These are phyloP conservation scores for Phoma sp. DNA, from an alignment of 2,329 filamentous ascomycete species.

Conservation along the genomic window DNA sequence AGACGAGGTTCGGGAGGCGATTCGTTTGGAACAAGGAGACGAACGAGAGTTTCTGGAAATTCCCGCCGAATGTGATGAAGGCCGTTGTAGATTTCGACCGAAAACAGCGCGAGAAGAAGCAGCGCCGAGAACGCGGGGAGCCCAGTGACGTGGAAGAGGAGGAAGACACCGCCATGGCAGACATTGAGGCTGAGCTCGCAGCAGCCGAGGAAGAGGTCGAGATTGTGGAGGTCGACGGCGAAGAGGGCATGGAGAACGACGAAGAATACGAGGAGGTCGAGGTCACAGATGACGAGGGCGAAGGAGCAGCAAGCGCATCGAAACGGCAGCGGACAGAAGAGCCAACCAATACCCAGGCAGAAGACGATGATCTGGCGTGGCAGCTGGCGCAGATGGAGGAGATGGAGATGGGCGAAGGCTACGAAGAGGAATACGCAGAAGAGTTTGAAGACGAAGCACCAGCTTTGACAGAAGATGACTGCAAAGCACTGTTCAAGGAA, in stretches of 20 bases:
- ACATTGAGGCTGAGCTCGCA: constrained; percentile 41
- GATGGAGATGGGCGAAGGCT: constrained; percentile 77
- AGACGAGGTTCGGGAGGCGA: constrained; percentile 84
- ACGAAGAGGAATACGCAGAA: constrained; percentile 66
- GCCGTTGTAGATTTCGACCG: constrained; percentile 71
- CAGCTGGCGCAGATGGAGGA: constrained; percentile 90
- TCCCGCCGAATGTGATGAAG: constrained; percentile 84
- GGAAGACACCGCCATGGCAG: constrained; percentile 41
- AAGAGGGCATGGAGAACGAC: constrained; percentile 59
- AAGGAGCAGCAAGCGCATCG: constrained; percentile 54
- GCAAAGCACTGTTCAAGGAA: constrained; percentile 79
- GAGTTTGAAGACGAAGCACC: constrained; percentile 72
- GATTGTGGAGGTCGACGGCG: constrained; percentile 45
- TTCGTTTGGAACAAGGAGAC: constrained; percentile 91
- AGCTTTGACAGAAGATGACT: constrained; percentile 75
- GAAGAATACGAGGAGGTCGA: constrained; percentile 81
- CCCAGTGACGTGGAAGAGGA: constrained; percentile 43
- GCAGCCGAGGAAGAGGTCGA: constrained; percentile 40
- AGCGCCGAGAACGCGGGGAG: constrained; percentile 56
- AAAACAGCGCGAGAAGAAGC: constrained; percentile 74
- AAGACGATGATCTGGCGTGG: constrained; percentile 91
- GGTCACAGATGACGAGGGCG: constrained; percentile 66
- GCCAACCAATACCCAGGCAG: constrained; percentile 60
- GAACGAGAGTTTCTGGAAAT: constrained; percentile 92
- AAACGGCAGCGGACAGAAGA: constrained; percentile 58